These are phyloP conservation scores for Nothomitra cinnamomea DNA, from an alignment of 2,329 filamentous ascomycete genomes.

Conservation along the genomic window DNA sequence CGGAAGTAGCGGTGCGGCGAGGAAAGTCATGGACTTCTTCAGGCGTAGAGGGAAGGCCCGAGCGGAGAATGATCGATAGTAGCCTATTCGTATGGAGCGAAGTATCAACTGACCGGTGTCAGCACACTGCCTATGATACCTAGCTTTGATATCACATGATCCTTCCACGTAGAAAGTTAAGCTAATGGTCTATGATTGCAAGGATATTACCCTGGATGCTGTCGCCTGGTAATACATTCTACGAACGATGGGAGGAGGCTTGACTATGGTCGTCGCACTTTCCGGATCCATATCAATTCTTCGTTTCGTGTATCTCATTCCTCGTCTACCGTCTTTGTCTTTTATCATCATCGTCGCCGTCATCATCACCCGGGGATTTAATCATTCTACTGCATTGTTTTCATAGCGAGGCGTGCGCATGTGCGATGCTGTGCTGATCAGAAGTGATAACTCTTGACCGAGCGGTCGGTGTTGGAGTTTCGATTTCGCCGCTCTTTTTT, in stretches of 20 bases:
- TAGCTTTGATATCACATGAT: not conserved
- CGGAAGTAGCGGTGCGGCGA: slow-evolving; percentile 72
- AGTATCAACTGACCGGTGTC: no score
- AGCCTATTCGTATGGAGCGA: not conserved
- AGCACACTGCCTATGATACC: not conserved
- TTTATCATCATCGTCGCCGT: not conserved
- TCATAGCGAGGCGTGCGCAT: slow-evolving; percentile 1
- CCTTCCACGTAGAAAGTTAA: not conserved
- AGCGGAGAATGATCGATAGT: slow-evolving; percentile 25
- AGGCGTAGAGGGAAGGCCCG: slow-evolving; percentile 66
- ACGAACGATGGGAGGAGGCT: not conserved
- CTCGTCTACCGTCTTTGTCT: not conserved
- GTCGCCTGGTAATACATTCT: not conserved
- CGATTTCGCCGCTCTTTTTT: not conserved
- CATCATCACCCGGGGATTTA: slow-evolving; percentile 3
- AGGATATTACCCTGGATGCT: not conserved
- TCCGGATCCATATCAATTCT: slow-evolving; percentile 3
- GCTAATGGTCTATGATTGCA: not conserved
- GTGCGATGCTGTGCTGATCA: slow-evolving; percentile 1
- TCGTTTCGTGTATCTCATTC: slow-evolving; percentile 1
- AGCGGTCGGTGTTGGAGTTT: slow-evolving; percentile 3
- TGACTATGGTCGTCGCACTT: not conserved
- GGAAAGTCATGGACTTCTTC: slow-evolving; percentile 98
- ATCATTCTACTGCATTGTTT: slow-evolving; percentile 4
- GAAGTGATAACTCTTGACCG: not conserved